Evolutionary conservation across 768 basidiomycete genomes (phyloP).

Genomic region (Lentinula sp.): DNA sequence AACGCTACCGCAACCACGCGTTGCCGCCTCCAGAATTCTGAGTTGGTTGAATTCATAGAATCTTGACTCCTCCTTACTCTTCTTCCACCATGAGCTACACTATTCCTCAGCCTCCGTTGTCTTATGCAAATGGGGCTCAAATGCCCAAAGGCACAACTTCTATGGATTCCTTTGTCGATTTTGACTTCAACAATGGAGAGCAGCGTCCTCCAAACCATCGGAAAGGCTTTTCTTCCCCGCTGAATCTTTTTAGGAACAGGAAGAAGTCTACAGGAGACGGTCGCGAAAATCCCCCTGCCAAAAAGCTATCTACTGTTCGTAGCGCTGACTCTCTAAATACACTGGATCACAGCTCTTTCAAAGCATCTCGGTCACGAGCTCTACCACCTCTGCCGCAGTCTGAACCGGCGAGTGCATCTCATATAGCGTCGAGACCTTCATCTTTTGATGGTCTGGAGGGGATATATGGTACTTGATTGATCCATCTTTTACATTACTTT

Average conservation of each 20-base stretch:
- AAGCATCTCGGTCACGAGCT: neutral
- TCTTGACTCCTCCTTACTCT: neutral
- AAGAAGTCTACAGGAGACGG: constrained; percentile 2
- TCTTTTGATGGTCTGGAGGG: neutral
- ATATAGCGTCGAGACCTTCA: neutral
- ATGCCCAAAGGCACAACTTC: neutral
- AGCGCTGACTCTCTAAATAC: neutral
- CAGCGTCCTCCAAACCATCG: neutral
- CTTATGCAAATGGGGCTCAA: neutral
- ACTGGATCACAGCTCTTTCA: neutral
- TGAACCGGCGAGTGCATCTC: neutral
- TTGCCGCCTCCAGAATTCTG: neutral
- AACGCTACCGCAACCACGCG: neutral
- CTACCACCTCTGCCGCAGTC: constrained; percentile 3
- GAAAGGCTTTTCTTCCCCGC: neutral
- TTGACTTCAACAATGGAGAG: neutral
- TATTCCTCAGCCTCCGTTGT: neutral
- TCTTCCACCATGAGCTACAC: neutral
- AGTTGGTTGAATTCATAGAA: neutral
- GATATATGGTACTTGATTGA: neutral
- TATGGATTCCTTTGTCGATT: constrained; percentile 4
- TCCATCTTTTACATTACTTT: neutral
- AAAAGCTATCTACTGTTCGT: neutral
- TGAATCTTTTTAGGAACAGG: neutral
- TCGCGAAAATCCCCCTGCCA: neutral